Percentiles rank a stretch among this genome's conserved stretches.
These are phyloP conservation scores for Baorangia bicolor DNA, from an alignment of 768 basidiomycete genomes.

Conservation along the genomic window DNA sequence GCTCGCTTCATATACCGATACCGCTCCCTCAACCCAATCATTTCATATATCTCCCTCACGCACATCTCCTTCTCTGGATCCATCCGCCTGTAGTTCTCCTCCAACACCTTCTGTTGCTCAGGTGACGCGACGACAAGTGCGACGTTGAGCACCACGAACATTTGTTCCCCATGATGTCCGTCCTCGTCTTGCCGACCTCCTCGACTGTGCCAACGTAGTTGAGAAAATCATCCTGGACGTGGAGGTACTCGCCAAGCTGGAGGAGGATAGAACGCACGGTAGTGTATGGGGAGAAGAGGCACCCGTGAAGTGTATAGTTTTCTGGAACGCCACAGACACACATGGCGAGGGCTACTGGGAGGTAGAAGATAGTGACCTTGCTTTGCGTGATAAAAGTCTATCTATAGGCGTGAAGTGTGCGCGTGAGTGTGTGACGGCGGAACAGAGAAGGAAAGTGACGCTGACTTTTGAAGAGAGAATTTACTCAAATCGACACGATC, in stretches of 20 bases:
- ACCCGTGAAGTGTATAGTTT: neutral
- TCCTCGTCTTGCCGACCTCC: neutral
- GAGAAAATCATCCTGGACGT: neutral
- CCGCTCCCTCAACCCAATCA: neutral
- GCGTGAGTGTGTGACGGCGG: neutral
- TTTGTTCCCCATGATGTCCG: neutral
- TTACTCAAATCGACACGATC: neutral
- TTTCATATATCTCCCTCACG: conserved; percentile 2
- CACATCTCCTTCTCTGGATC: neutral
- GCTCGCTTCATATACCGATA: neutral
- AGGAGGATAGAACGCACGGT: conserved; percentile 1
- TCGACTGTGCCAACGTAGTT: neutral
- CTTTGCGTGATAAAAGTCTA: neutral
- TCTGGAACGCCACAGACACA: conserved; percentile 1
- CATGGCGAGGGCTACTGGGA: conserved; percentile 1
- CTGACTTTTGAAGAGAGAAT: conserved; percentile 3
- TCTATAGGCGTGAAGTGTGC: neutral
- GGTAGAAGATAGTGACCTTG: conserved; percentile 2
- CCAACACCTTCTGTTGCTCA: neutral
- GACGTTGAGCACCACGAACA: conserved; percentile 5
- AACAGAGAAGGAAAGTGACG: neutral
- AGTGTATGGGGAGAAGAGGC: neutral
- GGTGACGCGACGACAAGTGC: neutral
- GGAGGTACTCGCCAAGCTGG: conserved; percentile 1
- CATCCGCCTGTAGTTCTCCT: neutral